These are phyloP conservation scores for Thyridium curvatum DNA, from an alignment of 2,329 filamentous ascomycete species.

Conservation along the genomic window DNA sequence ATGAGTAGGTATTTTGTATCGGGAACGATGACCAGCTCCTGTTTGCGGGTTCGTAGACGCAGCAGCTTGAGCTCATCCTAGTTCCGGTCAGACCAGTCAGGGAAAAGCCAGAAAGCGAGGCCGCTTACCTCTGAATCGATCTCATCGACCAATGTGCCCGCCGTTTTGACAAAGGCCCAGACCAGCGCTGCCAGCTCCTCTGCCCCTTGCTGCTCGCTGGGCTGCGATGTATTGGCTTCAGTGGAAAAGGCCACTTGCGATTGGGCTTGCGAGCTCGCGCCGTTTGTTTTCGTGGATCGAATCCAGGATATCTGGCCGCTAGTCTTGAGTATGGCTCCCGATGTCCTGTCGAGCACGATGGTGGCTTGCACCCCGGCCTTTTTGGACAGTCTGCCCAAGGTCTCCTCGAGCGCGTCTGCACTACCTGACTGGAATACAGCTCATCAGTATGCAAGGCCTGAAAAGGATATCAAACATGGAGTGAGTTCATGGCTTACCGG, in stretches of 20 bases:
- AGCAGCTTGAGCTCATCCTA: constrained; percentile 73
- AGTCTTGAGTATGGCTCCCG: constrained; percentile 68
- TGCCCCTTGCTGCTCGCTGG: constrained; percentile 50
- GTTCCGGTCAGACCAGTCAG: background rate
- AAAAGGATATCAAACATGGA: background rate
- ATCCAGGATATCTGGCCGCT: constrained; percentile 62
- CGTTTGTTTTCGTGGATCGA: constrained; percentile 30
- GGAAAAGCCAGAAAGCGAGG: background rate
- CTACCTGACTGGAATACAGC: constrained; percentile 28
- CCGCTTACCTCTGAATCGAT: constrained; percentile 59
- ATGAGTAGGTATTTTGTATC: constrained; percentile 74
- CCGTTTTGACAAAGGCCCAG: constrained; percentile 66
- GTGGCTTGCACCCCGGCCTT: constrained; percentile 77
- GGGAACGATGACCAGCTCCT: constrained; percentile 78
- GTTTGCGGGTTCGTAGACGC: constrained; percentile 73
- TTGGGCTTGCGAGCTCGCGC: constrained; percentile 13
- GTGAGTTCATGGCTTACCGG: background rate
- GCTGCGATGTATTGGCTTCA: constrained; percentile 32
- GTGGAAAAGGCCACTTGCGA: constrained; percentile 37
- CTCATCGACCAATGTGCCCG: constrained; percentile 63
- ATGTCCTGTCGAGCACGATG: constrained; percentile 65
- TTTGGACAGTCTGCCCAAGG: constrained; percentile 64
- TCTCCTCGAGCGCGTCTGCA: constrained; percentile 57
- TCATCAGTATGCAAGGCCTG: constrained; percentile 14
- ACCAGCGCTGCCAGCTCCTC: constrained; percentile 72